These are phyloP conservation scores for Fusarium lateritium DNA, from an alignment of 2,329 filamentous ascomycete species.

Conservation along the genomic window DNA sequence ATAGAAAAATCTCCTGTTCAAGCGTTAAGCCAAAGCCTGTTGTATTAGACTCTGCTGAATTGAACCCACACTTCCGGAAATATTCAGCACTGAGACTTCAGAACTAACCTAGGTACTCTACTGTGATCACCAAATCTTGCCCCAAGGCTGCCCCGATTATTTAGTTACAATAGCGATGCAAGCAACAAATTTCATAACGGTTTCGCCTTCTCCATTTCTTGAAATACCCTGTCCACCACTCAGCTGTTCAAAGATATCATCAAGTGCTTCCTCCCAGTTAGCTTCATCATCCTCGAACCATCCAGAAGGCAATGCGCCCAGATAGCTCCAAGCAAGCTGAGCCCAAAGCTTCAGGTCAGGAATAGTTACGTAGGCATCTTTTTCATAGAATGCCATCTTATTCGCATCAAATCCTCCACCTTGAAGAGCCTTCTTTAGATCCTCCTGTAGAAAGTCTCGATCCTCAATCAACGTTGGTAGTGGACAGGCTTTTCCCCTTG, in stretches of 20 bases:
- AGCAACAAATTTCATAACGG: not conserved
- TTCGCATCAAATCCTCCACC: not conserved
- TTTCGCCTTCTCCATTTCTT: not conserved
- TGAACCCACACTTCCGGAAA: no score
- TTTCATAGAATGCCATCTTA: not conserved
- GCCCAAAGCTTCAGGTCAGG: not conserved
- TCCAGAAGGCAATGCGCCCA: not conserved
- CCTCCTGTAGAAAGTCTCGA: not conserved
- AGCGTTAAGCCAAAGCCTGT: no score
- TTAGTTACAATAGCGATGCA: conserved; percentile 1
- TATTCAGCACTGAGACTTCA: no score
- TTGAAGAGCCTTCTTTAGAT: not conserved
- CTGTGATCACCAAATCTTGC: no score
- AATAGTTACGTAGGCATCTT: not conserved
- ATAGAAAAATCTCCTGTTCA: no score
- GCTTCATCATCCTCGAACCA: not conserved
- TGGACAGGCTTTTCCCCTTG: not conserved
- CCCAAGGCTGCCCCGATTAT: not conserved
- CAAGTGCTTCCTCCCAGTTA: not conserved
- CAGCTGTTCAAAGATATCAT: not conserved
- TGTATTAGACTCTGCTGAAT: no score
- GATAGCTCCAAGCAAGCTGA: not conserved
- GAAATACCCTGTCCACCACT: not conserved
- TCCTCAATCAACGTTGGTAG: not conserved
- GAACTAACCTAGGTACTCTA: no score